A percentile compares a stretch with the other conserved stretches of the same genome.
These are phyloP conservation scores for Triadica sebifera DNA, from an alignment of 345 rosid genomes.

Conservation along the genomic window DNA sequence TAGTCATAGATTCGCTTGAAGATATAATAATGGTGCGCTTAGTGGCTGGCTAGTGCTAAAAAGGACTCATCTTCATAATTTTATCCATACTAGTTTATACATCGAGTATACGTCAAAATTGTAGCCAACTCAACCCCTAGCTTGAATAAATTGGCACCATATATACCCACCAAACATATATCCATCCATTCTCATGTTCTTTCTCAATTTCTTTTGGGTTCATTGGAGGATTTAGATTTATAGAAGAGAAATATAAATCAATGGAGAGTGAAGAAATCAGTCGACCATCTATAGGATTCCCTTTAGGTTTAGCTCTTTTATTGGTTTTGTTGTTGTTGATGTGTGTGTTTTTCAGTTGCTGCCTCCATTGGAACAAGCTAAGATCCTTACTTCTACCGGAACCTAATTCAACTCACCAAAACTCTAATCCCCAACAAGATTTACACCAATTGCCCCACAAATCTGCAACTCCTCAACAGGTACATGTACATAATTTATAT, in stretches of 20 bases:
- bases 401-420: slow-evolving; percentile 1
- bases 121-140: too few relatives aligned
- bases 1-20: too few relatives aligned
- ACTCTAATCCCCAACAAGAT: background rate
- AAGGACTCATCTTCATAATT: too few relatives aligned
- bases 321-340: slow-evolving; percentile 26
- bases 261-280: slow-evolving; percentile 22
- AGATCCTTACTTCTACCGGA: slow-evolving; percentile 12
- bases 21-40: too few relatives aligned
- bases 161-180: background rate
- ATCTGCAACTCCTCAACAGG: slow-evolving; percentile 19
- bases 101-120: too few relatives aligned
- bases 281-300: slow-evolving; percentile 38
- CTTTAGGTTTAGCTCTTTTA: slow-evolving; percentile 38
- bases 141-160: too few relatives aligned
- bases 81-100: too few relatives aligned
- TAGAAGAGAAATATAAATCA: background rate
- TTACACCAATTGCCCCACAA: slow-evolving; percentile 4
- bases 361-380: slow-evolving; percentile 35
- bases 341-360: slow-evolving; percentile 31
- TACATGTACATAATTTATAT: slow-evolving; percentile 1
- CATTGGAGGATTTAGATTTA: too few relatives aligned
- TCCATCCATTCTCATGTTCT: background rate
- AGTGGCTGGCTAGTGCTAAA: too few relatives aligned
- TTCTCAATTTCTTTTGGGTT: too few relatives aligned